Conservation (phyloP, 169 alveolate species). For the Plasmodium blacklocki region DNA sequence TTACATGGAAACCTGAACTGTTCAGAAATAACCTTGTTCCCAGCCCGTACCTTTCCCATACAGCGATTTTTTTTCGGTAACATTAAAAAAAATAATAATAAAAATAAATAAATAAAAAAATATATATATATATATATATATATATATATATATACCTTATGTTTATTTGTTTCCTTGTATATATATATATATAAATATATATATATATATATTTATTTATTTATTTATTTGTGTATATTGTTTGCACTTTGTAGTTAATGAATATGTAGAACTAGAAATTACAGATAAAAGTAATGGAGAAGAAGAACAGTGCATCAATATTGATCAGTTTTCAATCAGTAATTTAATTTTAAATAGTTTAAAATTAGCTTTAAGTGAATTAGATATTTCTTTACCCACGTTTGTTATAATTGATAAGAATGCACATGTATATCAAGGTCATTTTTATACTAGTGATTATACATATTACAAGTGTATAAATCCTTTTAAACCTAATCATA, state of each 20-base stretch:
- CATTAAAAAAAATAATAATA: neutral
- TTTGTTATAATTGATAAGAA: conserved; percentile 59
- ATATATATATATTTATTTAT: too few relatives aligned
- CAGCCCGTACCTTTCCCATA: conserved; percentile 58
- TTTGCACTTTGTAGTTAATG: conserved; percentile 31
- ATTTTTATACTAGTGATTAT: conserved; percentile 57
- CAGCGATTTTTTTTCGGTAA: conserved; percentile 72
- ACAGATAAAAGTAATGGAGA: conserved; percentile 32
- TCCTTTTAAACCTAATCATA: conserved; percentile 33
- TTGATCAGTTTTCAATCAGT: conserved; percentile 28
- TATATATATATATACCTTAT: too few relatives aligned
- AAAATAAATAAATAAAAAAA: too few relatives aligned
- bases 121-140: too few relatives aligned
- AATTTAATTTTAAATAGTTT: conserved; percentile 43
- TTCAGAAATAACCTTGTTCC: conserved; percentile 35
- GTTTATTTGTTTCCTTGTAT: too few relatives aligned
- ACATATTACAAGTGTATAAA: conserved; percentile 54
- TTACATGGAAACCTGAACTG: conserved; percentile 69
- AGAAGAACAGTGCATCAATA: conserved; percentile 33
- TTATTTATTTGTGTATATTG: neutral
- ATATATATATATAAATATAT: too few relatives aligned
- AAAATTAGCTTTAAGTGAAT: conserved; percentile 42
- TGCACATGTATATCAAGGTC: conserved; percentile 46
- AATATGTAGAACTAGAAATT: conserved; percentile 57
- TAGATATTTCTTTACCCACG: conserved; percentile 43